Evolutionary conservation across 2,329 filamentous ascomycete species (phyloP).

Genomic region (Aurifilum marmelostoma): DNA sequence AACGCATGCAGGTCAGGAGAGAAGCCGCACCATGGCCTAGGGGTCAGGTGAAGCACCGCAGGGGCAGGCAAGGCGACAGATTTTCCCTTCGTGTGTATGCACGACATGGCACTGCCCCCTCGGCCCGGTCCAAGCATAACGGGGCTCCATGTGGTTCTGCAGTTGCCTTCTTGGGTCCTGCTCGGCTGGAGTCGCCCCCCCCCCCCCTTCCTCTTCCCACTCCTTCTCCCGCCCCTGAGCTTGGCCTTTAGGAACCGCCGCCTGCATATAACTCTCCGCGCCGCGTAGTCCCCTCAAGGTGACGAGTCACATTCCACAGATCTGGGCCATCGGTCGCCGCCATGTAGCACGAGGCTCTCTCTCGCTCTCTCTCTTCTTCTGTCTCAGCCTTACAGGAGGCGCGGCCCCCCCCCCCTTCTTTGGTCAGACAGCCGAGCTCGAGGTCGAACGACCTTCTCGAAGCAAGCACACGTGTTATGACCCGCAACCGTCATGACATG

Average conservation of each 20-base stretch:
- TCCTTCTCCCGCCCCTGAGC: no score
- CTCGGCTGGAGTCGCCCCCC: no score
- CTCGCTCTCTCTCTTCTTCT: background rate
- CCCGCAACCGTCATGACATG: no score
- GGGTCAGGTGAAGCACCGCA: no score
- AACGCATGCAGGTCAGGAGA: background rate
- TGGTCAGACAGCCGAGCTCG: background rate
- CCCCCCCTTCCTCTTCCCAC: no score
- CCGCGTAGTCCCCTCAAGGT: background rate
- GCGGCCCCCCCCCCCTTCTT: background rate
- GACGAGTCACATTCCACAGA: conserved; percentile 13
- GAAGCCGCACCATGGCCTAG: background rate
- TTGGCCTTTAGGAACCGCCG: no score
- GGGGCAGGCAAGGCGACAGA: no score
- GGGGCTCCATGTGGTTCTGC: no score
- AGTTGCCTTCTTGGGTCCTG: no score
- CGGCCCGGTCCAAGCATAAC: no score
- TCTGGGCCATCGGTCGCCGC: background rate
- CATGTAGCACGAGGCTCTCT: background rate
- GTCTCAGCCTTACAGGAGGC: conserved; percentile 5
- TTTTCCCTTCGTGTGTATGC: no score
- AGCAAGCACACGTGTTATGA: background rate
- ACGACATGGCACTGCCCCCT: no score
- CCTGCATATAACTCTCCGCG: background rate
- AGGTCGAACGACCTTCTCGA: background rate